A percentile compares a stretch with the other conserved stretches of the same genome.
phyloP scores from a whole-genome alignment of 371 early-diverging fungal species.

The Entomophthora muscae region DNA sequence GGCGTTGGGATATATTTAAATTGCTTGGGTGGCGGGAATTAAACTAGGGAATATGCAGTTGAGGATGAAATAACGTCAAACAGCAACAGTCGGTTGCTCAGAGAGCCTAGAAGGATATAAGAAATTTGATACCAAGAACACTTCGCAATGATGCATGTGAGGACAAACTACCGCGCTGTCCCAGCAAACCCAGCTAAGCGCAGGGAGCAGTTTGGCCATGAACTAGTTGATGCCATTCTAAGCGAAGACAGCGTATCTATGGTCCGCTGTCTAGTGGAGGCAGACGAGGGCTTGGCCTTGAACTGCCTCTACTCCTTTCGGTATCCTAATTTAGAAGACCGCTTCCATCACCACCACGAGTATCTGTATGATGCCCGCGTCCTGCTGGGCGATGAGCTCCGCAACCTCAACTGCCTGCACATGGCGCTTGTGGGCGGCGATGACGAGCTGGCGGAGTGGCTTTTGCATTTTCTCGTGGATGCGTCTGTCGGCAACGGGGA shows the following conservation, averaged over 20 bases:
- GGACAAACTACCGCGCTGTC: too few species aligned
- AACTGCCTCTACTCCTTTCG: slow-evolving; percentile 29
- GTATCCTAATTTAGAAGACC: slow-evolving; percentile 26
- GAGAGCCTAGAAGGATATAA: too few species aligned
- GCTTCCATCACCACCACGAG: slow-evolving; percentile 32
- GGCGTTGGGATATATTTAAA: too few species aligned
- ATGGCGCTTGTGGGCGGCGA: slow-evolving; percentile 37
- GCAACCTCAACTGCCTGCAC: slow-evolving; percentile 32
- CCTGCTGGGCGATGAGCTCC: slow-evolving; percentile 27
- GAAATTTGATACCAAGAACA: too few species aligned
- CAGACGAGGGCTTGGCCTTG: slow-evolving; percentile 12
- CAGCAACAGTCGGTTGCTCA: too few species aligned
- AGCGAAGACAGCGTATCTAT: neutral
- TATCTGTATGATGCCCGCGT: slow-evolving; percentile 30
- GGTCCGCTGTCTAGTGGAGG: neutral
- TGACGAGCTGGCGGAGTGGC: slow-evolving; percentile 38
- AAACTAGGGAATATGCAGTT: too few species aligned
- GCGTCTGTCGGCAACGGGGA: slow-evolving; percentile 13
- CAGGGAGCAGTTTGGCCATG: neutral
- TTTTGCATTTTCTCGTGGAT: slow-evolving; percentile 32
- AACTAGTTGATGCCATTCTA: neutral
- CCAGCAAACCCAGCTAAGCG: too few species aligned
- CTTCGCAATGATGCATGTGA: too few species aligned
- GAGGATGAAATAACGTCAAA: too few species aligned
- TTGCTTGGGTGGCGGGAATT: too few species aligned